Conservation (phyloP, 805 yeast species). For the Candida orba region DNA sequence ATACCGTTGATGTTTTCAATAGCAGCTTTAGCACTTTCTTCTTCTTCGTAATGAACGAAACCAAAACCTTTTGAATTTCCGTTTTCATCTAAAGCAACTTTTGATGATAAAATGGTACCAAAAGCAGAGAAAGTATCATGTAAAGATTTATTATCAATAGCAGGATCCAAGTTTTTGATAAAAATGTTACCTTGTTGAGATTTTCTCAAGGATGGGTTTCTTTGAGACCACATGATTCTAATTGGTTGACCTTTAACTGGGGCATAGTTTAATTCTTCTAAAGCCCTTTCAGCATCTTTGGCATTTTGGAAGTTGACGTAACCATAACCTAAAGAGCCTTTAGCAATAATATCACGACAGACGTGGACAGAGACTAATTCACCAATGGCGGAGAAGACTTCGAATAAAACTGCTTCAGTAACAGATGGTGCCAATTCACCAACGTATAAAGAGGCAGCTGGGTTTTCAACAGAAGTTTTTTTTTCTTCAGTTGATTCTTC, state of each 20-base stretch:
- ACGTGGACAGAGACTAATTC: slow-evolving; percentile 96
- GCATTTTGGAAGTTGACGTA: slow-evolving; percentile 91
- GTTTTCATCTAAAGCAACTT: slow-evolving; percentile 89
- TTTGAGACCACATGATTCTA: slow-evolving; percentile 99
- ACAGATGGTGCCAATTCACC: slow-evolving; percentile 93
- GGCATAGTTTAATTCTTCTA: slow-evolving; percentile 92
- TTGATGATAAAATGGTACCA: slow-evolving; percentile 92
- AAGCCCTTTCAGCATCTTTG: slow-evolving; percentile 88
- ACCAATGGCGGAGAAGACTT: slow-evolving; percentile 90
- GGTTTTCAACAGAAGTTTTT: slow-evolving; percentile 38
- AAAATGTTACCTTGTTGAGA: slow-evolving; percentile 94
- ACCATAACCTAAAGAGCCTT: slow-evolving; percentile 96
- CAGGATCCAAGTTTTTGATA: slow-evolving; percentile 97
- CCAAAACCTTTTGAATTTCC: slow-evolving; percentile 96
- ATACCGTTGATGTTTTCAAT: slow-evolving; percentile 97
- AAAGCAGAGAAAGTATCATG: slow-evolving; percentile 97
- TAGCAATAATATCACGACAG: slow-evolving; percentile 96
- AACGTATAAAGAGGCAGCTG: slow-evolving; percentile 85
- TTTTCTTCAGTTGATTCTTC: slow-evolving; percentile 31
- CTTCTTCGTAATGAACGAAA: slow-evolving; percentile 92
- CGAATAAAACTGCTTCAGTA: slow-evolving; percentile 90
- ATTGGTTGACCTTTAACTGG: slow-evolving; percentile 93
- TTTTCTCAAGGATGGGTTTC: slow-evolving; percentile 94
- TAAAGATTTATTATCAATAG: slow-evolving; percentile 96
- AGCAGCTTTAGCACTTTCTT: slow-evolving; percentile 89